Conservation (phyloP, 2,329 filamentous ascomycete species). For the Fusarium heterosporum region DNA sequence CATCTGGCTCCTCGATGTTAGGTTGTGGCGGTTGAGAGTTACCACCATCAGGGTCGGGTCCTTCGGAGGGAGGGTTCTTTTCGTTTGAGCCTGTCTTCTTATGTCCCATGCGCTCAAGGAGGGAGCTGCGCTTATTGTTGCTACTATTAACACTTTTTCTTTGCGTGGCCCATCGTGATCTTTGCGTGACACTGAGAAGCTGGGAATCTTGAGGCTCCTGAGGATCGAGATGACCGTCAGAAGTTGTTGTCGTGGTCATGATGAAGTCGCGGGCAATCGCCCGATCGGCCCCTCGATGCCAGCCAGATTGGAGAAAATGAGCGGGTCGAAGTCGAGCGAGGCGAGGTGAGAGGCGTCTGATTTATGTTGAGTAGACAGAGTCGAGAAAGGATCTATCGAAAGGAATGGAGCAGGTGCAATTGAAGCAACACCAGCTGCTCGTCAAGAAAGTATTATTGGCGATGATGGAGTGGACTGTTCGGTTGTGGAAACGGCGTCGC, state of each 20-base stretch:
- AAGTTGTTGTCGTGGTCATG: slow-evolving; percentile 51
- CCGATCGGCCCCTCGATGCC: slow-evolving; percentile 53
- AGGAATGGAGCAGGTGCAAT: slow-evolving; percentile 43
- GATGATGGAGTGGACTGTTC: slow-evolving; percentile 13
- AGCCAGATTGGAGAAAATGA: slow-evolving; percentile 51
- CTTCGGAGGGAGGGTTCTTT: slow-evolving; percentile 69
- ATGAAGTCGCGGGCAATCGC: slow-evolving; percentile 54
- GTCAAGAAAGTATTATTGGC: slow-evolving; percentile 27
- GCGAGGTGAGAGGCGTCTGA: slow-evolving; percentile 22
- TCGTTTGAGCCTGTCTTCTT: slow-evolving; percentile 71
- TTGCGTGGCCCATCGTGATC: slow-evolving; percentile 96
- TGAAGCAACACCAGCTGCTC: slow-evolving; percentile 42
- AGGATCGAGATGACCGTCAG: slow-evolving; percentile 46
- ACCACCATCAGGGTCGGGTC: slow-evolving; percentile 43
- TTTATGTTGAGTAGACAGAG: slow-evolving; percentile 1
- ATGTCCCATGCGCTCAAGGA: slow-evolving; percentile 80
- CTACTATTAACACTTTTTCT: slow-evolving; percentile 82
- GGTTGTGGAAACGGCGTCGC: slow-evolving; percentile 36
- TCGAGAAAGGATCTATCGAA: slow-evolving; percentile 10
- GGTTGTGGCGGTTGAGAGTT: slow-evolving; percentile 46
- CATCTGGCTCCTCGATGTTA: slow-evolving; percentile 50
- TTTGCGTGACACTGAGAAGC: slow-evolving; percentile 65
- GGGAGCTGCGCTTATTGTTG: slow-evolving; percentile 81
- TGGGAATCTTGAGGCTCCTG: slow-evolving; percentile 23
- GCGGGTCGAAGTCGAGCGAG: slow-evolving; percentile 33